Base-by-base conservation (phyloP, 2,329 filamentous ascomycete species). In the Trichophyton rubrum region DNA sequence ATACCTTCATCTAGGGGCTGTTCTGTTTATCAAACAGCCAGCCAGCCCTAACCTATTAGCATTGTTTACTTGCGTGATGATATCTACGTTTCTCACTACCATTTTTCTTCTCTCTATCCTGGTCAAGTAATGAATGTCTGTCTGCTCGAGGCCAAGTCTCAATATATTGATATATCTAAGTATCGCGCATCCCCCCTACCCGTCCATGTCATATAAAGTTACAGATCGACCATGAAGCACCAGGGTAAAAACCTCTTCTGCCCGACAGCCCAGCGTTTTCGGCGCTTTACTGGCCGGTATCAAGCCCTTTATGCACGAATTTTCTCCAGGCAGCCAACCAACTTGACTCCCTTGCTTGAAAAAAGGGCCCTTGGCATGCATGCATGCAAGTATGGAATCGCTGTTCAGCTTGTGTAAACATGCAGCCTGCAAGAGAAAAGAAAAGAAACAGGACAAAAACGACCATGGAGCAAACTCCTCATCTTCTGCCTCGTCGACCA, bases 31-130 rank as follows among this genome's bases (percentile, higher is more conserved):
- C 33, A 38, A 13, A 13, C 33, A 38, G 33, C 11, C 33, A 38
- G 33, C 9, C 33, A 38, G 33, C 33, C 33, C 20, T n/a, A 30
- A 35, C 27, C 51, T 35, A 17, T 43, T 55, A n/a, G 51, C 51
- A 35, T 55, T 15, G 22, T 51, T 55, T 55, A n/a, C 15, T n/a
- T 55, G 27, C n/a, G 51, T 55, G 30, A 55, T 55, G 51, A 55
- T 35, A 55, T 55, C 51, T 55, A 55, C 20, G 45, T 27, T 51
- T 51, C 38, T 55, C 20, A 38, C 33, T 38, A 38, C 33, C 1
- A 38, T 17, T 53, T 53, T 20, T 43, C 40, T 43, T 43, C 51
- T 35, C 22, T 35, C 4, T 55, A 33, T 55, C 51, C 51, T 27
- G 27, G 51, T n/a, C 51, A 55, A 53, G 8, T 53, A 53, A 33